phyloP scores from a whole-genome alignment of 2,329 filamentous ascomycete genomes.

The Diaporthe ilicicola region DNA sequence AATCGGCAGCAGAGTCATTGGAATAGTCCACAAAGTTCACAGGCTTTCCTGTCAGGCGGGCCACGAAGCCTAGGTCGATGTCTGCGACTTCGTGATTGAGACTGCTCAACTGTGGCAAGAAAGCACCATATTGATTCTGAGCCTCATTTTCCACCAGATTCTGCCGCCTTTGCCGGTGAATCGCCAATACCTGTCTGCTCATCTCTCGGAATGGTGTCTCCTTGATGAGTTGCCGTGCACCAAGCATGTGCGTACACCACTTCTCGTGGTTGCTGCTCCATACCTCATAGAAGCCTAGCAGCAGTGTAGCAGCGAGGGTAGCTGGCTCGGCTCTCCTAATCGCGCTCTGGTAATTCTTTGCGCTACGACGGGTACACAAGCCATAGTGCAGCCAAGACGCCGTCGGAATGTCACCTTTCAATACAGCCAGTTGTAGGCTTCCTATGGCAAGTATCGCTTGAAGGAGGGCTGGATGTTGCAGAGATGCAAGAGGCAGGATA shows the following conservation, averaged over 20 bases:
- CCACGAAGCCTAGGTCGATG: slow-evolving; percentile 53
- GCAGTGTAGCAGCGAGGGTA: slow-evolving; percentile 85
- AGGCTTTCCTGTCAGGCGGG: slow-evolving; percentile 49
- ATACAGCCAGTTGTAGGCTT: slow-evolving; percentile 86
- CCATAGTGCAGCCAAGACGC: slow-evolving; percentile 93
- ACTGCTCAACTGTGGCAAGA: slow-evolving; percentile 36
- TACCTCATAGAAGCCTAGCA: slow-evolving; percentile 92
- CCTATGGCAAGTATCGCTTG: slow-evolving; percentile 90
- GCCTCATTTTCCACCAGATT: slow-evolving; percentile 29
- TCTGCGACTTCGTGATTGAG: slow-evolving; percentile 46
- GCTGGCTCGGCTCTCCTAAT: slow-evolving; percentile 76
- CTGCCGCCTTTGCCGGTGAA: slow-evolving; percentile 56
- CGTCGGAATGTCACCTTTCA: slow-evolving; percentile 77
- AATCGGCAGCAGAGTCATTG: slow-evolving; percentile 22
- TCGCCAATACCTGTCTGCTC: slow-evolving; percentile 73
- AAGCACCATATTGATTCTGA: slow-evolving; percentile 36
- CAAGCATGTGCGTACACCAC: slow-evolving; percentile 92
- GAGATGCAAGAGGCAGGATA: slow-evolving; percentile 82
- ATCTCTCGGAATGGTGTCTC: slow-evolving; percentile 83
- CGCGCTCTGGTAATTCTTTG: slow-evolving; percentile 76
- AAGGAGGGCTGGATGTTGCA: slow-evolving; percentile 85
- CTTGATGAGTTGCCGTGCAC: slow-evolving; percentile 80
- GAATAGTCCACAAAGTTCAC: slow-evolving; percentile 40
- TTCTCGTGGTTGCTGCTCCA: slow-evolving; percentile 94
- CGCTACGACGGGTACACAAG: slow-evolving; percentile 80